Conservation (phyloP, 2,329 filamentous ascomycete species). For the Apiospora koreana region DNA sequence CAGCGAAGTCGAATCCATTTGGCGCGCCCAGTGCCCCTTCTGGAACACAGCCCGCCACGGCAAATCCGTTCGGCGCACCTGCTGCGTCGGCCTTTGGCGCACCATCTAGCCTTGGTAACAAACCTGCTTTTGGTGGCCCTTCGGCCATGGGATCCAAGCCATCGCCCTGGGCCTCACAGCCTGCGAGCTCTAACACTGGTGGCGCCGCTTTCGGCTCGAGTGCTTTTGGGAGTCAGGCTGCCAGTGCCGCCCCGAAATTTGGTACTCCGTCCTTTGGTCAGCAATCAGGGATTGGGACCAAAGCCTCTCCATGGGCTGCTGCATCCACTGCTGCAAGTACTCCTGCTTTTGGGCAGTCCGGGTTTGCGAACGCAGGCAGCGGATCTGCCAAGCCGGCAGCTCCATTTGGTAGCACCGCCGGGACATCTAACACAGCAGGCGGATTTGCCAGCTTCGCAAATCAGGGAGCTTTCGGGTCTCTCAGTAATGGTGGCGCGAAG, state of each 20-base stretch:
- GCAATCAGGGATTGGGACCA: constrained; percentile 47
- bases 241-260: constrained; percentile 46
- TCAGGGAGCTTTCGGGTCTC: constrained; percentile 55
- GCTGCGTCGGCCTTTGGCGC: constrained; percentile 42
- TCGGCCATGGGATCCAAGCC: constrained; percentile 50
- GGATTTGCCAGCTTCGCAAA: constrained; percentile 50
- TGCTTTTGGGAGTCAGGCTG: constrained; percentile 40
- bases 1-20: constrained; percentile 31
- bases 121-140: constrained; percentile 49
- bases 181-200: constrained; percentile 33
- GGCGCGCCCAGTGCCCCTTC: constrained; percentile 15
- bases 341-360: constrained; percentile 57
- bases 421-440: constrained; percentile 19
- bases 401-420: constrained; percentile 15
- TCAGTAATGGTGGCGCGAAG: constrained; percentile 38
- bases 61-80: constrained; percentile 32
- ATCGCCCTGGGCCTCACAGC: constrained; percentile 51
- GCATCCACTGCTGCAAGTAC: constrained; percentile 34
- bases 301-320: constrained; percentile 56
- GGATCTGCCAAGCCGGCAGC: constrained; percentile 23
- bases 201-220: constrained; percentile 46
- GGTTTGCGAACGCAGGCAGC: constrained; percentile 50
- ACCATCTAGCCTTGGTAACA: constrained; percentile 34
- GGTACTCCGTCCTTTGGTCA: constrained; percentile 53
- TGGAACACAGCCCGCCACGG: constrained; percentile 25